phyloP scores from a whole-genome alignment of 805 yeast species.

The Sugiyamaella floridensis region DNA sequence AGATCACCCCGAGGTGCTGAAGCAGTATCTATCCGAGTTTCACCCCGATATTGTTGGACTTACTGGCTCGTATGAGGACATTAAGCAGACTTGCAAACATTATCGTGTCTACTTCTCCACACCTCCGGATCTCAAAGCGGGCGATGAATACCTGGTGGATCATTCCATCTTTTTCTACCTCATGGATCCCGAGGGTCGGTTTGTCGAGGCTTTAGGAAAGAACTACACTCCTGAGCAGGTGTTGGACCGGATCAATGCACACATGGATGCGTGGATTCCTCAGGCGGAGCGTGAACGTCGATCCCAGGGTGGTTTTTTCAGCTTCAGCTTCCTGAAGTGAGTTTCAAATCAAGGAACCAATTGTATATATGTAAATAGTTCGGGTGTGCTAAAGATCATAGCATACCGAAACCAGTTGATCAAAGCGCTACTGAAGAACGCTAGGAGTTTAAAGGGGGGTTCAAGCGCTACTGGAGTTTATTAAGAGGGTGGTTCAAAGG shows the following conservation, averaged over 20 bases:
- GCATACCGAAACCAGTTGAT: no score
- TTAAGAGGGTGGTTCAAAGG: no score
- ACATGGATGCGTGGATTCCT: constrained; percentile 70
- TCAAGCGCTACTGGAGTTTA: no score
- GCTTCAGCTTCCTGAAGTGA: background rate
- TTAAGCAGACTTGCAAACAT: constrained; percentile 78
- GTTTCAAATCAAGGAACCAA: background rate
- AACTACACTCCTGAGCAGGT: constrained; percentile 78
- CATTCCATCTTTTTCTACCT: constrained; percentile 95
- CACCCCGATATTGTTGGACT: constrained; percentile 84
- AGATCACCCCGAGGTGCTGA: constrained; percentile 79
- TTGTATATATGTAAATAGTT: background rate
- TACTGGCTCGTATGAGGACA: constrained; percentile 82
- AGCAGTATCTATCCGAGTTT: constrained; percentile 79
- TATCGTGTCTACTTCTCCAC: constrained; percentile 97
- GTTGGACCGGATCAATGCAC: constrained; percentile 65
- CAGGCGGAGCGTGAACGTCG: constrained; percentile 53
- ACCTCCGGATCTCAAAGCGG: constrained; percentile 88
- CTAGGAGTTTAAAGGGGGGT: no score
- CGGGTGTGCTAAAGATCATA: no score
- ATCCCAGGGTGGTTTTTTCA: background rate
- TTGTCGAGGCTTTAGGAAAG: constrained; percentile 90
- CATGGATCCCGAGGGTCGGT: constrained; percentile 98
- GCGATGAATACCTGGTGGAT: constrained; percentile 93
- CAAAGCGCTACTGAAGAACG: no score